Conservation (phyloP, 2,329 filamentous ascomycete genomes). For the Didymosphaeria variabile region DNA sequence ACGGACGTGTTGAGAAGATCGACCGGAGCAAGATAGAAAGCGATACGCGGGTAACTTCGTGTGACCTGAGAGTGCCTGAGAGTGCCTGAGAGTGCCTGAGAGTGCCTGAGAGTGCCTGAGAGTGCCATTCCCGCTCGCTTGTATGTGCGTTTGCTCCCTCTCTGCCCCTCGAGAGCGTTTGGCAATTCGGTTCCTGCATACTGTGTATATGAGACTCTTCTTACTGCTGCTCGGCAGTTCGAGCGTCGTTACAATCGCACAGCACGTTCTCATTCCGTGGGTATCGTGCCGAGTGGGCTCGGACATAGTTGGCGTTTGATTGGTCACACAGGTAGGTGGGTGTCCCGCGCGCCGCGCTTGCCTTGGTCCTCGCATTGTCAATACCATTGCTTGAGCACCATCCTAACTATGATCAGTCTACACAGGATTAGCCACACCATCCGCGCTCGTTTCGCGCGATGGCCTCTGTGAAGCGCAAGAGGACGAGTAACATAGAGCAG, state of each 20-base stretch:
- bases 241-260: background rate
- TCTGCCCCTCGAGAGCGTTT: too few species aligned
- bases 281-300: background rate
- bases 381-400: background rate
- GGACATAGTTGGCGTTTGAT: background rate
- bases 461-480: conserved; percentile 6
- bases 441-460: conserved; percentile 4
- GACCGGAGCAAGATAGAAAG: too few species aligned
- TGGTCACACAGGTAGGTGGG: background rate
- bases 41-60: background rate
- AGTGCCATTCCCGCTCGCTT: background rate
- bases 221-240: background rate
- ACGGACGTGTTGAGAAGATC: background rate
- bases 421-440: background rate
- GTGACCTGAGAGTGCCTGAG: background rate
- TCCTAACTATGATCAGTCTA: conserved; percentile 9
- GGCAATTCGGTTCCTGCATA: too few species aligned
- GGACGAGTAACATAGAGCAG: background rate
- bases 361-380: background rate
- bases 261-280: background rate
- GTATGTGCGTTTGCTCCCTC: background rate
- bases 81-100: too few species aligned
- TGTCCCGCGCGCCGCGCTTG: conserved; percentile 1
- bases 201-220: background rate
- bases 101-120: too few species aligned